Base-by-base conservation (phyloP, 1,284 basidiomycete species). In the Melampsora americana region DNA sequence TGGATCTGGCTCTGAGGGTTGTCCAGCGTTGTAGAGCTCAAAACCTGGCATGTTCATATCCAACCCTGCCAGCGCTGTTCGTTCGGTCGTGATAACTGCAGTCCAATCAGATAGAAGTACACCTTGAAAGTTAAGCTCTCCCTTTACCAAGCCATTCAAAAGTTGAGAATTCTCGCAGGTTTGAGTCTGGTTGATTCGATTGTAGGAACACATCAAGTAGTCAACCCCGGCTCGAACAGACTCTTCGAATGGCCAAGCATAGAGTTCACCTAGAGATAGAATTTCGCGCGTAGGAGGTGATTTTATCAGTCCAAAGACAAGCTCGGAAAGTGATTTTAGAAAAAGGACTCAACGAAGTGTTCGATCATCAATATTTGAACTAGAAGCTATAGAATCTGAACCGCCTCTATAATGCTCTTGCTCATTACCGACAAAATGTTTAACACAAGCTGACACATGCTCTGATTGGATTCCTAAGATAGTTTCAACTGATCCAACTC, bases 361-460 rank as follows among this genome's bases (percentile, higher is more conserved):
- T n/a, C 80, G 80, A 46, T 79, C 79, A 64, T 82, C 82, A 35
- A 82, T 42, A 32, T 80, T 78, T 14, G 79, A 79, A 59, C 78
- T 78, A n/a, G 62, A 71, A 56, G 68, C 30, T 46, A 20, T 69
- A 18, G 23, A 23, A 23, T 56, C 53, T 64, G 66, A 71, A 14
- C 67, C 64, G 0, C 67, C 75, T 46, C 82, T 80, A 77, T 79
- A 81, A 65, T 80, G 80, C 66, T 83, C 82, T 78, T 82, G 81
- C 70, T 83, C 80, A 72, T 82, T 81, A 68, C 60, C 75, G 66
- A 81, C 77, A 74, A 79, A 82, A 71, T 83, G 81, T 78, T 83
- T 83, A 59, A 80, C 64, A 20, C 72, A 78, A 14, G 82, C 80
- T 70, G 80, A 79, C 2, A 81, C 81, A 62, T 80, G 80, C 11